Base-by-base conservation (phyloP, 2,329 filamentous ascomycete genomes). In the Blastomyces percursus region DNA sequence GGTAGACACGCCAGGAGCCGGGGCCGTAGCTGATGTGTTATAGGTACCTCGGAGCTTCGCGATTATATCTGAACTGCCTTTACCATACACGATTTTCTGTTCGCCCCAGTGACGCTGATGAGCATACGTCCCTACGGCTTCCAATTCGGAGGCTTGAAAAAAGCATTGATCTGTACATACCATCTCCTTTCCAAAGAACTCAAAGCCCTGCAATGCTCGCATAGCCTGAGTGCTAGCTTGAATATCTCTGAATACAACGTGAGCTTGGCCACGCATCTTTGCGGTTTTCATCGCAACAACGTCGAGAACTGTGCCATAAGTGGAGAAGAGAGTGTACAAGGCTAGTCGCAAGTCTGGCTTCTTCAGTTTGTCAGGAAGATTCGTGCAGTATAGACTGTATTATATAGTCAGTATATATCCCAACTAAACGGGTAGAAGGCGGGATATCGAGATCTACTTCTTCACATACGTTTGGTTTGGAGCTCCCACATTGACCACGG, bases 231-330 rank as follows among this genome's bases (percentile, higher is more conserved):
- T 96, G 60, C 91, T 91, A n/a, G 90, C 86, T 68, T 96, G 89
- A 42, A 93, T 81, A 73, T 99, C 93, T 63, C 90, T 85, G 74
- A 91, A 97, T 16, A 94, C 89, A 64, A 99, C 80, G 71, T 97
- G 94, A 65, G 94, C 94, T 77, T 99, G 94, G 2, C 94, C 94
- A 59, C 94, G 88, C 92, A 97, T 96, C 78, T 91, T 91, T 74
- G 82, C 82, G 1, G 90, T 96, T 78, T 91, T 95, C 69, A 96
- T 81, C 38, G 90, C 90, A 58, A 96, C 89, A 24, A 99, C 85
- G 73, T 99, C 94, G 63, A 99, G 84, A 19, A 99, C 89, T 0
- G 91, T 86, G 50, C 94, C 94, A 73, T 96, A 96, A 16, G 91
- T 96, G 12, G 91, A 91, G 75, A 97, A 97, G 14, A 97, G 83